These are phyloP conservation scores for Neostapfia colusana DNA, from an alignment of 176 grass and related monocot species.

Conservation along the genomic window DNA sequence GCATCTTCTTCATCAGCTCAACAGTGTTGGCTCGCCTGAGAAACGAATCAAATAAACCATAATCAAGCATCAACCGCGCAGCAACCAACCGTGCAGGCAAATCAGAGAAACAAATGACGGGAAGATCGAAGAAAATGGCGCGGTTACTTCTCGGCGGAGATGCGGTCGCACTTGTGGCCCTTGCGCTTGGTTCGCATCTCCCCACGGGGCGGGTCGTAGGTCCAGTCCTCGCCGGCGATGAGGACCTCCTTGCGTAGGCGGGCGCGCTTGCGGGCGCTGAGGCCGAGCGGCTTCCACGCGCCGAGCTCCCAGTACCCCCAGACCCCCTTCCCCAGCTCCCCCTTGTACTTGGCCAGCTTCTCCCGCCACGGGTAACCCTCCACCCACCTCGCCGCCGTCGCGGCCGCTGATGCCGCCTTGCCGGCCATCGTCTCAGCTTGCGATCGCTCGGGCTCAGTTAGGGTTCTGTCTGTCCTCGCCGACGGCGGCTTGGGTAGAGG, in stretches of 20 bases:
- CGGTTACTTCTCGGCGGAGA: no score
- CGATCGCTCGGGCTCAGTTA: not conserved
- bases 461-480: not conserved
- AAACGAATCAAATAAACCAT: no score
- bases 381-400: conserved; percentile 40
- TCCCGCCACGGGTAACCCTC: conserved; percentile 65
- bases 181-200: conserved; percentile 67
- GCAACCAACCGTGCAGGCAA: no score
- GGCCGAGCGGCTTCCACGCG: conserved; percentile 80
- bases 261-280: conserved; percentile 77
- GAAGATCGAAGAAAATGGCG: no score
- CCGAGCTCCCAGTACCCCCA: conserved; percentile 97
- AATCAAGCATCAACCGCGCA: no score
- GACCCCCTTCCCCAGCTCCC: conserved; percentile 62
- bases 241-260: conserved; percentile 90
- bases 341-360: conserved; percentile 65
- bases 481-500: not conserved
- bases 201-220: conserved; percentile 47
- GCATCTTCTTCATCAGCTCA: no score
- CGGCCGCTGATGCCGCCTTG: conserved; percentile 18
- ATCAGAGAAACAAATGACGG: no score
- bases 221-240: conserved; percentile 60
- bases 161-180: conserved; percentile 4
- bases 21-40: no score
- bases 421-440: conserved; percentile 38